These are phyloP conservation scores for Astrephomene gubernaculifera DNA, from an alignment of 139 green algal genomes.

Conservation along the genomic window DNA sequence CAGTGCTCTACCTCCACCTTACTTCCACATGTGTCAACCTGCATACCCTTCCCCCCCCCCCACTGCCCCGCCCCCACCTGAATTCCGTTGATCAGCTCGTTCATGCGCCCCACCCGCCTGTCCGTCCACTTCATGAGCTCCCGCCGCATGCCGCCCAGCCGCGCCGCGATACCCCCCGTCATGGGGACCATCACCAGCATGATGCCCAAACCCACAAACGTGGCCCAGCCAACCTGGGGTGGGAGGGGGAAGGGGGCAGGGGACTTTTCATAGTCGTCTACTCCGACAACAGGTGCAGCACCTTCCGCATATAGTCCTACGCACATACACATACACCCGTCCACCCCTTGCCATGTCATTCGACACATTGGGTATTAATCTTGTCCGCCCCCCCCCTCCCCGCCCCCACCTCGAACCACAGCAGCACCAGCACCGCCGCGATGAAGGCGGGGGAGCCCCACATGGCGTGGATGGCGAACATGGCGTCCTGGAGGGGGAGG, in stretches of 20 bases:
- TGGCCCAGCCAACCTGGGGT: conserved; percentile 80
- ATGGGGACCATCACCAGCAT: conserved; percentile 81
- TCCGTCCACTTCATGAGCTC: conserved; percentile 89
- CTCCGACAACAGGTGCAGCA: no score
- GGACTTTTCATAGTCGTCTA: no score
- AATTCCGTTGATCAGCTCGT: conserved; percentile 86
- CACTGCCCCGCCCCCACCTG: conserved; percentile 41
- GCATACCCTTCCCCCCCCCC: not conserved
- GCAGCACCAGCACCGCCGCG: conserved; percentile 80
- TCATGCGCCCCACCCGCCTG: conserved; percentile 89
- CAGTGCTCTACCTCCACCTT: no score
- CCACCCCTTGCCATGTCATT: no score
- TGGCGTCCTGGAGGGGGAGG: conserved; percentile 60
- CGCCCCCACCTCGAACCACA: conserved; percentile 86
- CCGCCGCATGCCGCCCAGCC: conserved; percentile 71
- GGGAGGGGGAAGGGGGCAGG: not conserved
- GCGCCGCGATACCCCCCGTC: conserved; percentile 75
- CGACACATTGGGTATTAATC: no score
- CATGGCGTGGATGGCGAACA: conserved; percentile 71
- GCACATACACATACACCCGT: no score
- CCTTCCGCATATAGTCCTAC: no score
- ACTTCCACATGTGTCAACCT: no score
- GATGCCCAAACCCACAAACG: conserved; percentile 90
- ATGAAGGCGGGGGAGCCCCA: conserved; percentile 83
- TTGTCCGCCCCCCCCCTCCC: no score